Percentiles rank a stretch among this genome's conserved stretches.
These are phyloP conservation scores for Plasmodium coatneyi DNA, from an alignment of 169 alveolate species.

Conservation along the genomic window DNA sequence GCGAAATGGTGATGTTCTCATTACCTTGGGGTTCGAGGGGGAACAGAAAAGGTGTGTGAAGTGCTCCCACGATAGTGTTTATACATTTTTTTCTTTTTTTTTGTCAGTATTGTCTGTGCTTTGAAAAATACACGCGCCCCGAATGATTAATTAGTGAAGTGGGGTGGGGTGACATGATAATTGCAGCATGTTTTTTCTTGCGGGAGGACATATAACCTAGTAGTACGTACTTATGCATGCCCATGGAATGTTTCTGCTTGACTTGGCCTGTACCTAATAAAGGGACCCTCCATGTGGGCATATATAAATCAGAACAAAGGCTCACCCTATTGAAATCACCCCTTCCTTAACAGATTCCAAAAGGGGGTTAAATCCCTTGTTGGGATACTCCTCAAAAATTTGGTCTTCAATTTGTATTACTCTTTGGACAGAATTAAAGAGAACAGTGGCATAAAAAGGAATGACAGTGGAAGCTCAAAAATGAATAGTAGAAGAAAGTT, in stretches of 20 bases:
- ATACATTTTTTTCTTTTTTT: neutral
- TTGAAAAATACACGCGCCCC: neutral
- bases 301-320: neutral
- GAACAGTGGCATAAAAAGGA: neutral
- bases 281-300: neutral
- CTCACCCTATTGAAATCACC: neutral
- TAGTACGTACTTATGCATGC: neutral
- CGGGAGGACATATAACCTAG: neutral
- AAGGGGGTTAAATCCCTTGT: slow-evolving; percentile 20
- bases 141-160: neutral
- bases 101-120: neutral
- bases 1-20: neutral
- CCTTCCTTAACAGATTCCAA: slow-evolving; percentile 19
- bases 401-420: slow-evolving; percentile 37
- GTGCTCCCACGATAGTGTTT: neutral
- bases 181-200: neutral
- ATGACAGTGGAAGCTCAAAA: neutral
- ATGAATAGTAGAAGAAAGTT: neutral
- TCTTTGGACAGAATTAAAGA: slow-evolving; percentile 62
- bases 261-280: neutral
- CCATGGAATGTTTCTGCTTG: neutral
- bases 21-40: neutral
- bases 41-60: neutral
- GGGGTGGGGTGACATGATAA: neutral
- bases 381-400: slow-evolving; percentile 4